These are phyloP conservation scores for Candida hungchunana DNA, from an alignment of 805 yeast genomes.

Conservation along the genomic window DNA sequence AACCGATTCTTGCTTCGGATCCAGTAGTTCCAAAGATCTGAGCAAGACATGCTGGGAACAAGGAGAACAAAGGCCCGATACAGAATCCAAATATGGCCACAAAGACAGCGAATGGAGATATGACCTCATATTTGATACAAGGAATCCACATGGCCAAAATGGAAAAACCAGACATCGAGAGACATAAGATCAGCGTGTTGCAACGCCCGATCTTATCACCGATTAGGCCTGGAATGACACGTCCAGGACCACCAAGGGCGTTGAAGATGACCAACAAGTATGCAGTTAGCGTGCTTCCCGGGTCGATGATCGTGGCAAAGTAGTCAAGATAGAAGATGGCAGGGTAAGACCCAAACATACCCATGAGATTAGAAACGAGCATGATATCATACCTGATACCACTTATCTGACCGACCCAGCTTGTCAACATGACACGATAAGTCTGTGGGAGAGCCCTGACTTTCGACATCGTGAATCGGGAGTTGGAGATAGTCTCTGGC, in stretches of 20 bases:
- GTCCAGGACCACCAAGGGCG: conserved; percentile 23
- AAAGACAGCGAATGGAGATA: conserved; percentile 13
- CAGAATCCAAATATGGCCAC: conserved; percentile 20
- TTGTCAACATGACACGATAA: conserved; percentile 8
- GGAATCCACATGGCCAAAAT: conserved; percentile 20
- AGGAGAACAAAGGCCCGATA: conserved; percentile 20
- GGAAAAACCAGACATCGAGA: conserved; percentile 8
- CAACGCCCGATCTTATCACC: conserved; percentile 22
- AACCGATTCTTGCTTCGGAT: conserved; percentile 18
- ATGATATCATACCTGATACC: conserved; percentile 10
- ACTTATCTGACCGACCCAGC: conserved; percentile 14
- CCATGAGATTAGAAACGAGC: conserved; percentile 16
- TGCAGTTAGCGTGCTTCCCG: conserved; percentile 11
- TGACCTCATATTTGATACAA: conserved; percentile 13
- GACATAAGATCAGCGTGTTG: conserved; percentile 15
- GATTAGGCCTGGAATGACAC: conserved; percentile 21
- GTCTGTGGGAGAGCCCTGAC: conserved; percentile 12
- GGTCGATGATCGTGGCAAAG: conserved; percentile 18
- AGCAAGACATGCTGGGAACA: conserved; percentile 22
- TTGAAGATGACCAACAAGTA: conserved; percentile 21
- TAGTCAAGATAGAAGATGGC: conserved; percentile 25
- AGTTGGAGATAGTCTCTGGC: conserved; percentile 17
- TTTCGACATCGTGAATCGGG: conserved; percentile 12
- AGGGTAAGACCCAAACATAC: conserved; percentile 24
- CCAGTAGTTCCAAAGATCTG: conserved; percentile 22